Evolutionary conservation across 2,329 filamentous ascomycete genomes (phyloP), one percentile per base, ranked within the genome.

Genomic region (Fusarium lateritium): DNA sequence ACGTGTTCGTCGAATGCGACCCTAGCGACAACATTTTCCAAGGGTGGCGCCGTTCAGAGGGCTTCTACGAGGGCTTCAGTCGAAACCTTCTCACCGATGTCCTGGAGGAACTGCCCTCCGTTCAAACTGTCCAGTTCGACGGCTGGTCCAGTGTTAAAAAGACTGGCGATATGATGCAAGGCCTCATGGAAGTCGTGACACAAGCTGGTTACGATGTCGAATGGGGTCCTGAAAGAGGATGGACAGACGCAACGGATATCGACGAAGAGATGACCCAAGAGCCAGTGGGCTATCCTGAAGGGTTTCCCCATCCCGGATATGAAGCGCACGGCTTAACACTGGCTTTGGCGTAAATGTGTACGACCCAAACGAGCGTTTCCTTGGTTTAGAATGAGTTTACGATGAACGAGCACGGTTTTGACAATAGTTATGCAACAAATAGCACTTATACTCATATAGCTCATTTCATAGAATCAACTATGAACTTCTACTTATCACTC

Each of bases 1-100:
- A 85, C 26, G 85, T 94, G 13, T 92, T 92, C 73, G 87, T 94
- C 24, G 89, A 94, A 77, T 87, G 86, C 67, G 92, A 94, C 73
- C 91, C 92, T 0, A 91, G 89, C 53, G 86, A 91, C 70, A 84
- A 83, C 28, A 81, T 89, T 21, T 93, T 92, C 72, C 86, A 87
- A 56, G 91, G 91, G 0, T 94, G 91, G 72, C 85, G 91, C 15
- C 84, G 86, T 26, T 84, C 85, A 2, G 85, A 90, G 26, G 87
- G 89, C 2, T 93, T 92, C 67, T 94, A 93, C 74, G 92, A 93
- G 62, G 78, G 78, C 7, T 94, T 94, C 73, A 89, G 86, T 26
- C 80, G 84, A 13, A 79, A 81, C 3, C 78, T 94, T 28, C 75
- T 94, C 8, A 78, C 80, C 6, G 82, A 81, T 9, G 83, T 94